A percentile compares a stretch with the other conserved stretches of the same genome.
Evolutionary conservation across 192 early-diverging fungal species (phyloP).

Genomic region (Backusella luteola): DNA sequence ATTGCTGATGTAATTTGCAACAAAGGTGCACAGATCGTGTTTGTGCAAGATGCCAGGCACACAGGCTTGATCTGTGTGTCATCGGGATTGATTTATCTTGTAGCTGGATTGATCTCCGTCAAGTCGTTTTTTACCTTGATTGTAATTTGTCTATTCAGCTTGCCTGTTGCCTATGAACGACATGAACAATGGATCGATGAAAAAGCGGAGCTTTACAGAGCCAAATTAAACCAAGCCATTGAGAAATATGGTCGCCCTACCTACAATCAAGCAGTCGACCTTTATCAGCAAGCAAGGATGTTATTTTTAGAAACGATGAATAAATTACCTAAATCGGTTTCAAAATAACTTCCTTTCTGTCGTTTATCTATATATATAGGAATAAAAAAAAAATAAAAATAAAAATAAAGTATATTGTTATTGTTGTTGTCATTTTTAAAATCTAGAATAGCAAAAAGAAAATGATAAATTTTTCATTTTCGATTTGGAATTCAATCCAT

Average conservation of each 20-base stretch:
- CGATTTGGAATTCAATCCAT: too few species aligned
- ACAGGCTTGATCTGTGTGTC: not conserved
- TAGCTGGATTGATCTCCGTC: not conserved
- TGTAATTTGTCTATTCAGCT: not conserved
- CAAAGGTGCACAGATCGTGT: conserved; percentile 11
- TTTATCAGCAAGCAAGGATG: not conserved
- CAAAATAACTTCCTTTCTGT: not conserved
- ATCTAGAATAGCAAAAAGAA: too few species aligned
- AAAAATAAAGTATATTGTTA: not conserved
- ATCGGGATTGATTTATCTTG: conserved; percentile 9
- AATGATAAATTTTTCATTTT: too few species aligned
- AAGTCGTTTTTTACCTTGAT: conserved; percentile 4
- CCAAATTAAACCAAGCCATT: not conserved
- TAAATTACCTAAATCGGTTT: not conserved
- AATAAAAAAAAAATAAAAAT: not conserved
- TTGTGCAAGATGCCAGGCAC: conserved; percentile 1
- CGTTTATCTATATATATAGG: not conserved
- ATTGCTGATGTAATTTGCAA: not conserved
- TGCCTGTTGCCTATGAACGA: conserved; percentile 7
- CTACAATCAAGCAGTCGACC: not conserved
- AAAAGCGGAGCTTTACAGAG: not conserved
- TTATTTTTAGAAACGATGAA: not conserved
- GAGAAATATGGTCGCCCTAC: not conserved
- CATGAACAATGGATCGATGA: conserved; percentile 12
- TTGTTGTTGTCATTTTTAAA: too few species aligned